Percentiles rank a stretch among this genome's conserved stretches.
Conservation (phyloP, 1,284 basidiomycete species). For the Malassezia psittaci region DNA sequence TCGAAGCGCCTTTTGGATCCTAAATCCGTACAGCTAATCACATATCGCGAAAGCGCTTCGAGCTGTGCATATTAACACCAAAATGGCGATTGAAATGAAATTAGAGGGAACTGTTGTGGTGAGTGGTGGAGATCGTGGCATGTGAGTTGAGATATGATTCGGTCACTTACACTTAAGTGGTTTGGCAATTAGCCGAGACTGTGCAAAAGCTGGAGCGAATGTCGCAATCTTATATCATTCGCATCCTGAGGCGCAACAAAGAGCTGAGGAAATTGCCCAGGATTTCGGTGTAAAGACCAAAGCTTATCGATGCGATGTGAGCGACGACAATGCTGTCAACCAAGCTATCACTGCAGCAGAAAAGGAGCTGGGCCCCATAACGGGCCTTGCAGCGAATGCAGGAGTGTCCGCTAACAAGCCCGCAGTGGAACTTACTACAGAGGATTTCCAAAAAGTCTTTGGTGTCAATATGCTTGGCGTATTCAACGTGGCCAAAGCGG, state of each 20-base stretch:
- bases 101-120: constrained; percentile 50
- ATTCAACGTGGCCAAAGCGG: constrained; percentile 46
- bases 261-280: constrained; percentile 39
- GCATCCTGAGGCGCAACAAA: constrained; percentile 44
- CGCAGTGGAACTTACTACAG: constrained; percentile 43
- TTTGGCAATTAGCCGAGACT: constrained; percentile 44
- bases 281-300: constrained; percentile 42
- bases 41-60: too few relatives aligned
- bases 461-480: constrained; percentile 47
- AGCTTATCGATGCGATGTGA: constrained; percentile 48
- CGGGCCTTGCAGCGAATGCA: constrained; percentile 42
- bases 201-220: constrained; percentile 44
- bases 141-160: constrained; percentile 3
- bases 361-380: constrained; percentile 40
- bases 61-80: neutral
- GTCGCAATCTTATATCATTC: constrained; percentile 46
- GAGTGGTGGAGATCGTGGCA: constrained; percentile 51
- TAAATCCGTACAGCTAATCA: too few relatives aligned
- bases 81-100: constrained; percentile 23
- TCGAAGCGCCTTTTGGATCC: too few relatives aligned
- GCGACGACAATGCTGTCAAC: constrained; percentile 39
- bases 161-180: constrained; percentile 12
- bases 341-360: constrained; percentile 37
- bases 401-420: constrained; percentile 46
- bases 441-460: constrained; percentile 47